Conservation (phyloP, 164 flowering plant species). For the Nymphaea colorata region DNA sequence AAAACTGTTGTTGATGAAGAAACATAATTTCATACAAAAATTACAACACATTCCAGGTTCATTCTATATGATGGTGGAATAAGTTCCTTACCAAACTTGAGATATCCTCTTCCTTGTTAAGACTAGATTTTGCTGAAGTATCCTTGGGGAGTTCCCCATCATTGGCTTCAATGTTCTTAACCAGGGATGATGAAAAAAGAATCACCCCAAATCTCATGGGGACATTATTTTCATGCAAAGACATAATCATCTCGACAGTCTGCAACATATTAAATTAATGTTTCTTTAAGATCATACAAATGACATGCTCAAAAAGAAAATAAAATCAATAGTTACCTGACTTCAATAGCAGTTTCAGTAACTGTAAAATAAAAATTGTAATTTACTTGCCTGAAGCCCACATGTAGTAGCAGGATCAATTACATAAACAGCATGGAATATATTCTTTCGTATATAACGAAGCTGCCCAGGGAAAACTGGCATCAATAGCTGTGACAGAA, state of each 20-base stretch:
- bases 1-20: no score
- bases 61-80: no score
- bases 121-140: slow-evolving; percentile 15
- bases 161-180: slow-evolving; percentile 41
- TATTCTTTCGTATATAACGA: slow-evolving; percentile 88
- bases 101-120: slow-evolving; percentile 38
- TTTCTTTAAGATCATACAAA: no score
- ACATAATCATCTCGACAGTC: slow-evolving; percentile 55
- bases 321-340: no score
- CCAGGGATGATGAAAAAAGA: slow-evolving; percentile 56
- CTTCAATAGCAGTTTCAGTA: neutral
- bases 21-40: no score
- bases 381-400: slow-evolving; percentile 78
- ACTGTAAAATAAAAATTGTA: neutral
- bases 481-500: slow-evolving; percentile 68
- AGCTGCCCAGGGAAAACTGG: slow-evolving; percentile 94
- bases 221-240: slow-evolving; percentile 65
- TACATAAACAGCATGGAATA: slow-evolving; percentile 87
- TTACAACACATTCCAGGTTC: no score
- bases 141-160: slow-evolving; percentile 30
- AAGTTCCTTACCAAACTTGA: slow-evolving; percentile 61
- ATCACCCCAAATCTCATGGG: slow-evolving; percentile 93
- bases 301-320: neutral
- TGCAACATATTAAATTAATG: slow-evolving; percentile 18
- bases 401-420: slow-evolving; percentile 76